Evolutionary conservation across 192 early-diverging fungal species (phyloP), one percentile per base, ranked within the genome.

Genomic region (Backusella westeae): DNA sequence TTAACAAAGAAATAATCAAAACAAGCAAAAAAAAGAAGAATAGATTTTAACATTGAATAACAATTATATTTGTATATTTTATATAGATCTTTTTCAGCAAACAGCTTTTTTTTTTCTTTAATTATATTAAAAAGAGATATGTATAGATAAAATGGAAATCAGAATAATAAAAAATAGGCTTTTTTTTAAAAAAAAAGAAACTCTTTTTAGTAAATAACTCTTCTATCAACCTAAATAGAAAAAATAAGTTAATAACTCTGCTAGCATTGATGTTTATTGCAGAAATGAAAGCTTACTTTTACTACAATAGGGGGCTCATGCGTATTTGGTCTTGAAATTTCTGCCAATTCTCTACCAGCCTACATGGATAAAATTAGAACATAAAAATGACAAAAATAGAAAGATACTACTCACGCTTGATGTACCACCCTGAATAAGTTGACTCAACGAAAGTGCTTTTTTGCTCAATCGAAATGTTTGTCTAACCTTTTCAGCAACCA

Each of bases 291-390:
- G 0, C 23, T 73, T 74, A 82, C 71, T 17, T 93, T 86, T 77
- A 97, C 92, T 71, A 93, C 91, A 79, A 98, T 96, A 36, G 97
- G 97, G 38, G 97, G 97, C 23, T 93, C 95, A 76, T 92, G 90
- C 23, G 94, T 91, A n/a, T 89, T 90, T 23, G 90, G 89, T 21
- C 97, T 84, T 73, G 89, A 84, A 46, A 89, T 87, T 21, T 91
- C 91, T 41, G 96, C 97, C 6, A 94, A 85, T 80, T 98, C 97
- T 15, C 97, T 87, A 5, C 97, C 97, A 78, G 92, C 81, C 69
- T 78, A 36, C 4, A n/a, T 3, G 32, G 9, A 36, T 35, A 70
- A 23, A 70, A 39, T 39, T 70, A 26, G 23, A 29, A 39, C 38
- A 7, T 21, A 42, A 39, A 41, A 65, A 23, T 68, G 44, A 36